phyloP scores from a whole-genome alignment of 441 rosid species.

The Flueggea neowawraea region DNA sequence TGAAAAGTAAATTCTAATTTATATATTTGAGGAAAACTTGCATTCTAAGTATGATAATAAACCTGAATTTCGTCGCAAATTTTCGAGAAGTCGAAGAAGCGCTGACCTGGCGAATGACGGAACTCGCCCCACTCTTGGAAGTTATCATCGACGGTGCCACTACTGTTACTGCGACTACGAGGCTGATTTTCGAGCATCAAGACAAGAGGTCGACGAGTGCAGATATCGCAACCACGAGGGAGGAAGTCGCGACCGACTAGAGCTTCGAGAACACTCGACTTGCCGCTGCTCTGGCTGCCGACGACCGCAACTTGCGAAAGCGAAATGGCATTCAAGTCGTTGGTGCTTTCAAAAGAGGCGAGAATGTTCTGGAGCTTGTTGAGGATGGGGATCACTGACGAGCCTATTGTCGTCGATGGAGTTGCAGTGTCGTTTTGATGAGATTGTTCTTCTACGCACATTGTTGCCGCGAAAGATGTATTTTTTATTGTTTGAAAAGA shows the following conservation, averaged over 20 bases:
- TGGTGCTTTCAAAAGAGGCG: constrained; percentile 17
- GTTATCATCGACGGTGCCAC: constrained; percentile 11
- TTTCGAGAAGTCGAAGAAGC: constrained; percentile 48
- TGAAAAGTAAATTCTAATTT: background rate
- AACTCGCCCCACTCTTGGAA: constrained; percentile 62
- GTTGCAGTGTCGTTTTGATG: background rate
- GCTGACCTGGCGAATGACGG: constrained; percentile 41
- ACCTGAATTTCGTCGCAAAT: constrained; percentile 66
- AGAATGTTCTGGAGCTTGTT: constrained; percentile 41
- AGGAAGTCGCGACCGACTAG: constrained; percentile 71
- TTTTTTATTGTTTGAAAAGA: too few relatives aligned
- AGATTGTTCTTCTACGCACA: background rate
- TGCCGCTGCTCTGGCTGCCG: constrained; percentile 83
- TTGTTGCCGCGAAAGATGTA: too few relatives aligned
- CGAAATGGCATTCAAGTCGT: constrained; percentile 31
- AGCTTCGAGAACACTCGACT: constrained; percentile 76
- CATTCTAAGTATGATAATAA: background rate
- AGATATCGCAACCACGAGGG: constrained; percentile 65
- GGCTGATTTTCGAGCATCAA: constrained; percentile 43
- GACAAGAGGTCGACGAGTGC: constrained; percentile 67
- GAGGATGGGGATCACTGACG: constrained; percentile 38
- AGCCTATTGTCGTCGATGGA: constrained; percentile 18
- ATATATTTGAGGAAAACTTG: background rate
- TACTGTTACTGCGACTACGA: constrained; percentile 4
- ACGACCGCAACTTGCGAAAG: constrained; percentile 69